Evolutionary conservation across 1,284 basidiomycete species (phyloP).

Genomic region (Agaricales sp.): DNA sequence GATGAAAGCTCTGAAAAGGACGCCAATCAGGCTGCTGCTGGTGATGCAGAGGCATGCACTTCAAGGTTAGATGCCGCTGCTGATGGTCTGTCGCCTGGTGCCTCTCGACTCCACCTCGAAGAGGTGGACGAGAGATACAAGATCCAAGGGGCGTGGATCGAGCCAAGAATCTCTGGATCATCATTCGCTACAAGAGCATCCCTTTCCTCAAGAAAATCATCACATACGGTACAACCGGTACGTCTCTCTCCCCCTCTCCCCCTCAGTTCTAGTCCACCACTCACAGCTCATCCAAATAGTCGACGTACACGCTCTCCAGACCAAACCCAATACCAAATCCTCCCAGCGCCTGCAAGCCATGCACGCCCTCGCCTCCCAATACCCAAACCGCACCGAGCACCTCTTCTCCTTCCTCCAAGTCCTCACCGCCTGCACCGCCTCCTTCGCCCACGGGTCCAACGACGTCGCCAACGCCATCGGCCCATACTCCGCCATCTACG

Average conservation of each 20-base stretch:
- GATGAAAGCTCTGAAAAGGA: no score
- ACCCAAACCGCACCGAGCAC: constrained; percentile 21
- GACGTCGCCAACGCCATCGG: constrained; percentile 21
- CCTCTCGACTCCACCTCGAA: constrained; percentile 9
- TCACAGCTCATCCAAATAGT: neutral
- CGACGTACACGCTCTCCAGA: constrained; percentile 9
- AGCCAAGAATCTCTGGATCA: constrained; percentile 20
- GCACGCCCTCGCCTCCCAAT: constrained; percentile 15
- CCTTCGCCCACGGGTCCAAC: constrained; percentile 21
- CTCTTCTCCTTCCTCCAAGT: constrained; percentile 22
- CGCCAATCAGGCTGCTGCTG: no score
- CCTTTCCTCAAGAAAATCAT: constrained; percentile 16
- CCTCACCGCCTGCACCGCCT: constrained; percentile 21
- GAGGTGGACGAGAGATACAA: constrained; percentile 12
- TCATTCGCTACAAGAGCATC: constrained; percentile 17
- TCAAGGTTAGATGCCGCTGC: no score
- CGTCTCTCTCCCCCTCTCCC: neutral
- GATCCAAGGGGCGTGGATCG: constrained; percentile 18
- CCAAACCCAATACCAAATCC: neutral
- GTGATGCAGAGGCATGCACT: no score
- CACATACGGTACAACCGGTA: constrained; percentile 15
- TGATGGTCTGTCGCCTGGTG: neutral
- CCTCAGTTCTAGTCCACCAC: no score
- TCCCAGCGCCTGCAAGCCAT: constrained; percentile 14
- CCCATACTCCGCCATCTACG: constrained; percentile 21